These are phyloP conservation scores for Penicillium sp. DNA, from an alignment of 2,329 filamentous ascomycete species.

Conservation along the genomic window DNA sequence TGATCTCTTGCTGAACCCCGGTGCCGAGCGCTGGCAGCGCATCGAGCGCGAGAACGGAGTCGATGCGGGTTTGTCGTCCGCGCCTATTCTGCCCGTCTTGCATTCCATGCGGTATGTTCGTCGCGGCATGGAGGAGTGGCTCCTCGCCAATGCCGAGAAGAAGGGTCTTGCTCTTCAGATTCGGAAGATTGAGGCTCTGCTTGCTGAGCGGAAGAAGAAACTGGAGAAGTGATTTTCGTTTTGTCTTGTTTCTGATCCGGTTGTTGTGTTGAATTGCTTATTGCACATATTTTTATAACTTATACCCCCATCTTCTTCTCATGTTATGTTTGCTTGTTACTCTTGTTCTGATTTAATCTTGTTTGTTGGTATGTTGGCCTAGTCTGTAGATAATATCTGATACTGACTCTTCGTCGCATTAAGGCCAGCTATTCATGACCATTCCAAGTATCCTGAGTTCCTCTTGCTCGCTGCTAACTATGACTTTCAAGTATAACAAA, in stretches of 20 bases:
- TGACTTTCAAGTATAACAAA: not conserved
- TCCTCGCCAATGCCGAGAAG: conserved; percentile 72
- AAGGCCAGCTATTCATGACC: not conserved
- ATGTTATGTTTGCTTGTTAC: not conserved
- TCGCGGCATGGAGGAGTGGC: conserved; percentile 73
- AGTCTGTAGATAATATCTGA: not conserved
- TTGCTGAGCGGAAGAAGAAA: conserved; percentile 49
- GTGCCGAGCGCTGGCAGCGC: conserved; percentile 49
- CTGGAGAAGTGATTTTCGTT: conserved; percentile 22
- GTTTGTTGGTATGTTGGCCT: not conserved
- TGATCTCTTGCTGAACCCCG: conserved; percentile 74
- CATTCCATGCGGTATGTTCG: conserved; percentile 60
- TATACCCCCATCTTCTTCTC: conserved; percentile 5
- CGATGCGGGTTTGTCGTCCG: not conserved
- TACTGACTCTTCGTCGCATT: not conserved
- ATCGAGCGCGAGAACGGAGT: conserved; percentile 43
- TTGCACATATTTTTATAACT: conserved; percentile 2
- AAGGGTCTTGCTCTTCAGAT: conserved; percentile 55
- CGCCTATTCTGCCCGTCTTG: conserved; percentile 59
- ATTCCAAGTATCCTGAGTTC: too few species aligned
- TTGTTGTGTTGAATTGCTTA: not conserved
- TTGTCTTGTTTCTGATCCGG: not conserved
- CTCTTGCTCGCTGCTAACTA: not conserved
- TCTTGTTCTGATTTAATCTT: not conserved
- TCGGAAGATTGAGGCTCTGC: conserved; percentile 57